phyloP scores from a whole-genome alignment of 805 yeast genomes.

The Candida odintsovae region DNA sequence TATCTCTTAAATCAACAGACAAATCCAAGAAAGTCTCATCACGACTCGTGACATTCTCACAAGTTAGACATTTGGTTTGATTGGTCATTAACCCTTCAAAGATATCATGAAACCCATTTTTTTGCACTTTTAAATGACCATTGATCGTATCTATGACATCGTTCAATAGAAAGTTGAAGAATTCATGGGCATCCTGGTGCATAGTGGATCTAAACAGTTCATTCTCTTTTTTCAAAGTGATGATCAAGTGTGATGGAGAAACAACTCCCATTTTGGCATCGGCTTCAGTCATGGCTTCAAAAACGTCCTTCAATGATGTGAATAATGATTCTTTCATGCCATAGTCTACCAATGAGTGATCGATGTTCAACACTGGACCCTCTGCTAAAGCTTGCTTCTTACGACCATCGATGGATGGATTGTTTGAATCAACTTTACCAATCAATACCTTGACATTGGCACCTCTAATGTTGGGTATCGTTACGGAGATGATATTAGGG shows the following conservation, averaged over 20 bases:
- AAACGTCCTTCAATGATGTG: slow-evolving; percentile 75
- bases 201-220: slow-evolving; percentile 80
- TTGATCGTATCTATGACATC: slow-evolving; percentile 48
- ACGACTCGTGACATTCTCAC: slow-evolving; percentile 75
- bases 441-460: slow-evolving; percentile 8
- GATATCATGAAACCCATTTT: slow-evolving; percentile 56
- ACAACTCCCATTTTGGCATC: slow-evolving; percentile 71
- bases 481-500: slow-evolving; percentile 5
- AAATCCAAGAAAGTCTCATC: slow-evolving; percentile 86
- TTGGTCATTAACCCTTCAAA: slow-evolving; percentile 85
- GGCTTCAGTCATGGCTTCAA: slow-evolving; percentile 76
- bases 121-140: slow-evolving; percentile 16
- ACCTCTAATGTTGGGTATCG: slow-evolving; percentile 17
- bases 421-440: slow-evolving; percentile 22
- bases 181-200: slow-evolving; percentile 99
- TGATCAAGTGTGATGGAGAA: slow-evolving; percentile 71
- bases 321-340: slow-evolving; percentile 45
- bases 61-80: slow-evolving; percentile 83
- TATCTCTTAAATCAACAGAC: slow-evolving; percentile 74
- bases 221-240: slow-evolving; percentile 73
- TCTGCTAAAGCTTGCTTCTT: slow-evolving; percentile 70
- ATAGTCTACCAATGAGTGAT: slow-evolving; percentile 54
- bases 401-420: slow-evolving; percentile 58
- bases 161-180: slow-evolving; percentile 80
- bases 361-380: slow-evolving; percentile 84